phyloP scores from a whole-genome alignment of 805 yeast species.

The Lachancea kluyveri region DNA sequence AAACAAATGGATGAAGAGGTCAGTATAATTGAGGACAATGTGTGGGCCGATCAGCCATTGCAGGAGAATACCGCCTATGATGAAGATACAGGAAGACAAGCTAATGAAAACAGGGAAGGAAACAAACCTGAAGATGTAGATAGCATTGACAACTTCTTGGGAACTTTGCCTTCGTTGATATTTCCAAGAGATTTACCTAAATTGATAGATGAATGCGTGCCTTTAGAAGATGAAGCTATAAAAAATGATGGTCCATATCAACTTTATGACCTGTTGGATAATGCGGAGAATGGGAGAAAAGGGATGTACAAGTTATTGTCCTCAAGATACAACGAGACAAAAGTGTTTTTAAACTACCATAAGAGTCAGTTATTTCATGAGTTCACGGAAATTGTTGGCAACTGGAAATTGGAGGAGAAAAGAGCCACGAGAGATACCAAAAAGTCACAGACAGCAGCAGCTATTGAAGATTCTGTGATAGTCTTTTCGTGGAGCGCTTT shows the following conservation, averaged over 20 bases:
- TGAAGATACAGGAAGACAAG: no score
- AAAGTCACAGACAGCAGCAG: constrained; percentile 11
- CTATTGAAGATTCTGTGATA: constrained; percentile 20
- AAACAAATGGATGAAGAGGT: no score
- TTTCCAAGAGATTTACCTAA: not conserved
- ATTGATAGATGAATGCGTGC: constrained; percentile 6
- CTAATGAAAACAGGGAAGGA: no score
- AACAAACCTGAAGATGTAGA: no score
- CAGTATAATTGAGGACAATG: no score
- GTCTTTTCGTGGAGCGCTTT: constrained; percentile 27
- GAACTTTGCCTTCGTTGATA: no score
- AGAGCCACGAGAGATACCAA: constrained; percentile 7
- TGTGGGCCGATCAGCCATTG: constrained; percentile 1
- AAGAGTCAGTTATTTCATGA: constrained; percentile 7
- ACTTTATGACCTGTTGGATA: constrained; percentile 22
- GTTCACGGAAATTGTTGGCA: constrained; percentile 10
- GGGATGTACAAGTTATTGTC: constrained; percentile 16
- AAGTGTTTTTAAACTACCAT: constrained; percentile 3
- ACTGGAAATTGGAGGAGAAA: constrained; percentile 23
- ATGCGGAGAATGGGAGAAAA: constrained; percentile 20
- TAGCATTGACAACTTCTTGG: no score
- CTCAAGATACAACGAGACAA: not conserved
- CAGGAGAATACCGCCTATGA: constrained; percentile 1
- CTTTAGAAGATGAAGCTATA: constrained; percentile 3
- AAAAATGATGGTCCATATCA: not conserved